Base-by-base conservation (phyloP, 768 basidiomycete genomes). In the Lyophyllum atratum region DNA sequence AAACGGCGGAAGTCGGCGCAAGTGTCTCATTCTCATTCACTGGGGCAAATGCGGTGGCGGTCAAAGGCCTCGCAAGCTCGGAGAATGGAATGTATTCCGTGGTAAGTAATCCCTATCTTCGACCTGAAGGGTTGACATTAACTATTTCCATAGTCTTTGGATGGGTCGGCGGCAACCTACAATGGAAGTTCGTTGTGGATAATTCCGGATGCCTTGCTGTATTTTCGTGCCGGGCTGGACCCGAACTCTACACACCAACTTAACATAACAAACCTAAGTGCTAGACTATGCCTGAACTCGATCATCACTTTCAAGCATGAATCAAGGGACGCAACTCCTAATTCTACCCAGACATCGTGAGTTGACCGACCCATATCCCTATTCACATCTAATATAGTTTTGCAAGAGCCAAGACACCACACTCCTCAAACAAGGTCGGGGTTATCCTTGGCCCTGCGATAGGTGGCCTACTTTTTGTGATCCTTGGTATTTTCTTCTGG, bases 191-290 rank as follows among this genome's bases (percentile, higher is more conserved):
- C 64, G 6, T 8, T 45, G 12, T 60, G 56, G 58, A 58, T 43
- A 3, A 49, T 62, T 54, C 61, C 64, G n/a, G 59, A 64, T 33
- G 59, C 64, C 43, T 50, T 64, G 24, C 47, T 64, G 34, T 64
- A 54, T 52, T 60, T 64, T 29, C 54, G 49, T 49, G 60, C 60
- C 48, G 64, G 64, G 17, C 42, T 64, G 11, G 59, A 64, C 47
- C 59, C 60, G 19, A 55, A 45, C 4, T 29, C 34, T 19, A 58
- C 49, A 6, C 59, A 64, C 40, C 29, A 58, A 45, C 58, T 64
- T 33, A 60, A 34, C 52, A 55, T 64, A 34, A 57, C 61, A 22
- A 64, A 64, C 26, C 42, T 60, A 31, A 49, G 56, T 28, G 53
- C 56, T 7, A 58, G 49, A 45, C 19, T 64, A 22, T 60, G 59